Base-by-base conservation (phyloP, 2,329 filamentous ascomycete genomes). In the Monilinia laxa region DNA sequence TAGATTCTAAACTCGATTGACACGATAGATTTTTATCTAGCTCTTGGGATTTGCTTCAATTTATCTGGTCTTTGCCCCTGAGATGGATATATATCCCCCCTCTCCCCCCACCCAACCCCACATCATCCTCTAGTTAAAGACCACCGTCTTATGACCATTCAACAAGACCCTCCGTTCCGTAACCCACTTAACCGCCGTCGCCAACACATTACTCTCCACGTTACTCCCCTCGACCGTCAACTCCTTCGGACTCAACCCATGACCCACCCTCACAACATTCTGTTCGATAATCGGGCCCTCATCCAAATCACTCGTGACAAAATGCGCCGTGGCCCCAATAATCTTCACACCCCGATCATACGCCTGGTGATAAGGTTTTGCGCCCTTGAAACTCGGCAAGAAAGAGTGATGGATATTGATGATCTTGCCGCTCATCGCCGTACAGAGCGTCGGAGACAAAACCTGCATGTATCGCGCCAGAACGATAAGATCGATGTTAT, bases 391-490 rank as follows among this genome's bases (percentile, higher is more conserved):
- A 12, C 85, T 89, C 0, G 91, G 91, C 83, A 95, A 78, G 85
- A 95, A 95, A 72, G 86, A 90, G 81, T 95, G 91, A 80, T 95
- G 91, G 79, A 95, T 94, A 81, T 95, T 95, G 88, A 95, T 94
- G 80, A 95, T 95, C 77, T 87, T 88, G 67, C 91, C 91, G 62
- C 87, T 90, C 90, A 95, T 93, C 73, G 86, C 90, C 67, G 83
- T 80, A 80, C 91, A 95, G 52, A 95, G 81, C 11, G 80, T 85
- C 0, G 90, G 90, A 28, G 87, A 90, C 14, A 95, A 83, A 42
- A 95, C 90, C 80, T 95, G 91, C 91, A 95, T 95, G 80, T 95
- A 95, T 68, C 91, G 87, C 9, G 91, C 91, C 57, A 95, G 81
- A 1, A 95, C 91, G 64, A 95, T 85, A 64, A 95, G 84, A 75